Evolutionary conservation across 1,284 basidiomycete species (phyloP).

Genomic region (Crepidotus sp.): DNA sequence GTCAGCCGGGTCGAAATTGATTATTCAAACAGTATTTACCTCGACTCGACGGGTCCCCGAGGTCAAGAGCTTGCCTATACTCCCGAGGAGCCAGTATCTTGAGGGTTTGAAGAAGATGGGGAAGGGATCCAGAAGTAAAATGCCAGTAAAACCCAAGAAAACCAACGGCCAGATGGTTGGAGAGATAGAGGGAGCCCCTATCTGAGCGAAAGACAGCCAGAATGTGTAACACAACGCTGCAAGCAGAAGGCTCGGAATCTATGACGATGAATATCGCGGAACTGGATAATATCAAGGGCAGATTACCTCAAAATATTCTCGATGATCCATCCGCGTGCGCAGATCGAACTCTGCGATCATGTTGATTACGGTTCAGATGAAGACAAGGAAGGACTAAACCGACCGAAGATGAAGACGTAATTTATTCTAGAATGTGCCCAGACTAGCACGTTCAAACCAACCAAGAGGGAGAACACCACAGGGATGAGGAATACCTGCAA

Average conservation of each 20-base stretch:
- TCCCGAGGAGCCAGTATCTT: slow-evolving; percentile 74
- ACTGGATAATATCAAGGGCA: neutral
- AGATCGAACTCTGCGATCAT: slow-evolving; percentile 59
- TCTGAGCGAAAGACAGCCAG: slow-evolving; percentile 72
- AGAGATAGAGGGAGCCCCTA: slow-evolving; percentile 45
- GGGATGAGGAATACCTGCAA: slow-evolving; percentile 54
- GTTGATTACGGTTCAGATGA: neutral
- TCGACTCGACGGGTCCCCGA: slow-evolving; percentile 74
- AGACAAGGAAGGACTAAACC: no score
- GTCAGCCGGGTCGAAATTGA: slow-evolving; percentile 3
- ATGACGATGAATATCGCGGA: neutral
- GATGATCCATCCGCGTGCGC: slow-evolving; percentile 67
- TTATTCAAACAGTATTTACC: slow-evolving; percentile 29
- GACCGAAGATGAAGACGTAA: slow-evolving; percentile 87
- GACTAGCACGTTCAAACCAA: slow-evolving; percentile 74
- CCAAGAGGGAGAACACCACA: slow-evolving; percentile 67
- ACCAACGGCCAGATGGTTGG: slow-evolving; percentile 71
- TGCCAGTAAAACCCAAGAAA: slow-evolving; percentile 64
- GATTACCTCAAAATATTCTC: slow-evolving; percentile 73
- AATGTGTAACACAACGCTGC: slow-evolving; percentile 73
- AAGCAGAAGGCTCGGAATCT: slow-evolving; percentile 78
- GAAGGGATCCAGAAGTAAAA: slow-evolving; percentile 72
- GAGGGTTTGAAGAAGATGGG: slow-evolving; percentile 57
- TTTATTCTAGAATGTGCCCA: slow-evolving; percentile 79
- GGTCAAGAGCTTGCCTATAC: slow-evolving; percentile 53